Conservation (phyloP, 2,329 filamentous ascomycete species). For the Alternaria gansuensis region DNA sequence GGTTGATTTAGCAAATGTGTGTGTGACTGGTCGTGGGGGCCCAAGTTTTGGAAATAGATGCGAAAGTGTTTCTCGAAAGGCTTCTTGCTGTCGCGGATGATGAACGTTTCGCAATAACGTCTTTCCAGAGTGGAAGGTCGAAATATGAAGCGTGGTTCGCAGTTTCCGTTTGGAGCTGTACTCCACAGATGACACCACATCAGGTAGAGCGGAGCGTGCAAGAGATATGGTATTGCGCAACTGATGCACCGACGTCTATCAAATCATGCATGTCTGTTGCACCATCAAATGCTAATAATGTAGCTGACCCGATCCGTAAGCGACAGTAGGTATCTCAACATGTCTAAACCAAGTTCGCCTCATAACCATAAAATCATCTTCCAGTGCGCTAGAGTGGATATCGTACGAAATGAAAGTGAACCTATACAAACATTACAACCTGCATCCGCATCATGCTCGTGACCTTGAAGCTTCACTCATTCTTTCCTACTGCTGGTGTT, state of each 20-base stretch:
- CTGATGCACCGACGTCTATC: conserved; percentile 4
- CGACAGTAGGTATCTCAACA: conserved; percentile 7
- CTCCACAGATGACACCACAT: background rate
- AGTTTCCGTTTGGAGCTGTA: background rate
- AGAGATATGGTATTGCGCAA: background rate
- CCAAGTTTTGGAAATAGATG: background rate
- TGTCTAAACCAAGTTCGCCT: conserved; percentile 10
- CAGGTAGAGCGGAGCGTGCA: background rate
- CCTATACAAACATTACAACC: conserved; percentile 1
- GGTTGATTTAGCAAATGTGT: conserved; percentile 6
- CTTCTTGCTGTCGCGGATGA: background rate
- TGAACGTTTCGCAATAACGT: background rate
- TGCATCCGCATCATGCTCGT: background rate
- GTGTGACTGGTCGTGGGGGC: conserved; percentile 8
- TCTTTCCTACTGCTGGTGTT: conserved; percentile 30
- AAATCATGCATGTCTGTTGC: conserved; percentile 5
- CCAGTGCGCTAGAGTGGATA: conserved; percentile 20
- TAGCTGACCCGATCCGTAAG: conserved; percentile 5
- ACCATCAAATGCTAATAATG: conserved; percentile 11
- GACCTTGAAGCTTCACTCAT: background rate
- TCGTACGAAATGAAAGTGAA: conserved; percentile 14
- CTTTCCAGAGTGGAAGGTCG: background rate
- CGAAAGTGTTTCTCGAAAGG: background rate
- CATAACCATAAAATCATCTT: conserved; percentile 8
- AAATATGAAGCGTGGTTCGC: background rate